Evolutionary conservation across 306 rosid species (phyloP), one percentile per base, ranked within the genome.

Genomic region (Benincasa hispida): DNA sequence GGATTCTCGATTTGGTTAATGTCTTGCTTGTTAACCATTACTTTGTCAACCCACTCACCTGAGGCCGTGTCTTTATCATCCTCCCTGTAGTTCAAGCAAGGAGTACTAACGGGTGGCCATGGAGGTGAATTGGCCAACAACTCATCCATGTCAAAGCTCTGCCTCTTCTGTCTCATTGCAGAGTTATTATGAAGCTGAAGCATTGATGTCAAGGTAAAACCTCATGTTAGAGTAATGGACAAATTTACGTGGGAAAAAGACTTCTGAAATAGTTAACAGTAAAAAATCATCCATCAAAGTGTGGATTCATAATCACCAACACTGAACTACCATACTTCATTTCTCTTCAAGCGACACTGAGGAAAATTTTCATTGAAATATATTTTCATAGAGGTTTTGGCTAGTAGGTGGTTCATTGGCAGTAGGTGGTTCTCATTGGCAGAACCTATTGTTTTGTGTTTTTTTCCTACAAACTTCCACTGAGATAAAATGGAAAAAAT

Each of bases 11-110:
- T 58, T 79, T 81, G 86, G 83, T 79, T 83, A 57, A 67, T 84
- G 60, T 93, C 98, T 85, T 56, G 96, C 81, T 90, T 93, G 92
- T 93, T 93, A 76, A 93, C 98, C 98, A 93, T 93, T 45, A 93
- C 98, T 82, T 93, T 93, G 78, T 93, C 98, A 42, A 93, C 92
- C 98, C 98, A 93, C 50, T 91, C 94, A 11, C 94, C 97, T 0
- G 87, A 78, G 76, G 82, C 87, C 59, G 69, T 79, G 79, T 91
- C 98, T 79, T 60, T 89, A 59, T 91, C 97, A n/a, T 93, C 96
- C 55, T 93, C 98, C 57, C 78, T 79, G 50, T 72, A 79, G 87
- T 78, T 85, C 82, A 85, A 89, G 76, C 84, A 87, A 58, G 89
- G 91, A 82, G 86, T 80, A 28, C 80, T 89, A 60, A 85, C 90